These are phyloP conservation scores for Artemisia argyi DNA, from an alignment of 129 eudicot genomes.

Conservation along the genomic window DNA sequence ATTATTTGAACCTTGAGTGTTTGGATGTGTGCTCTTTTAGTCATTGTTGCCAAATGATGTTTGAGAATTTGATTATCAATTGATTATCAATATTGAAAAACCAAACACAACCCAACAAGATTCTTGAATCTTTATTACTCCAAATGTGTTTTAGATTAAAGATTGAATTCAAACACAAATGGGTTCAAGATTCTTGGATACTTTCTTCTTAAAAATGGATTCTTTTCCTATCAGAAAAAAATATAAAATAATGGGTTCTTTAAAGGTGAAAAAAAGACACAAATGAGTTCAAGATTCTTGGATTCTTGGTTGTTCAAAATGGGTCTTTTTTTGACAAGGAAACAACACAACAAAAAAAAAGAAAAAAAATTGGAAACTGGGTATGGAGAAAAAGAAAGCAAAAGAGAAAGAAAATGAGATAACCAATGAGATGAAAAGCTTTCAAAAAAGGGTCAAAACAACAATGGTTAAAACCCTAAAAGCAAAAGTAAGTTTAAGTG, in stretches of 20 bases:
- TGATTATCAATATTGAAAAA: not conserved
- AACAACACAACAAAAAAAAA: constrained; percentile 21
- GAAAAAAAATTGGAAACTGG: not conserved
- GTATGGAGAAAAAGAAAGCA: constrained; percentile 11
- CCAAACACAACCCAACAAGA: constrained; percentile 10
- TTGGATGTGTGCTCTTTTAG: too few species aligned
- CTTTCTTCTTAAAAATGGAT: not conserved
- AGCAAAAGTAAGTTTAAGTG: constrained; percentile 42
- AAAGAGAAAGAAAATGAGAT: constrained; percentile 10
- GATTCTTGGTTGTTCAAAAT: constrained; percentile 36
- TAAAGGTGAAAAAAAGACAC: not conserved
- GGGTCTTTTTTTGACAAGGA: constrained; percentile 14
- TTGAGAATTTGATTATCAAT: too few species aligned
- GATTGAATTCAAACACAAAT: not conserved
- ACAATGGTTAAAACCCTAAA: constrained; percentile 36
- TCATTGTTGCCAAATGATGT: too few species aligned
- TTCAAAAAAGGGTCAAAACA: constrained; percentile 20
- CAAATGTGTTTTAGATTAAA: constrained; percentile 9
- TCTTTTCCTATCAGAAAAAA: too few species aligned
- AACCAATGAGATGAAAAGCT: constrained; percentile 39
- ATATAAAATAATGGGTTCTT: too few species aligned
- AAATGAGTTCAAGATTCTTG: constrained; percentile 18
- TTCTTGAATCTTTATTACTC: constrained; percentile 11
- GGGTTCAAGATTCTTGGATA: not conserved
- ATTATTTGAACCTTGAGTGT: too few species aligned